Evolutionary conservation across 2,329 filamentous ascomycete genomes (phyloP).

Genomic region (Aureobasidium sp.): DNA sequence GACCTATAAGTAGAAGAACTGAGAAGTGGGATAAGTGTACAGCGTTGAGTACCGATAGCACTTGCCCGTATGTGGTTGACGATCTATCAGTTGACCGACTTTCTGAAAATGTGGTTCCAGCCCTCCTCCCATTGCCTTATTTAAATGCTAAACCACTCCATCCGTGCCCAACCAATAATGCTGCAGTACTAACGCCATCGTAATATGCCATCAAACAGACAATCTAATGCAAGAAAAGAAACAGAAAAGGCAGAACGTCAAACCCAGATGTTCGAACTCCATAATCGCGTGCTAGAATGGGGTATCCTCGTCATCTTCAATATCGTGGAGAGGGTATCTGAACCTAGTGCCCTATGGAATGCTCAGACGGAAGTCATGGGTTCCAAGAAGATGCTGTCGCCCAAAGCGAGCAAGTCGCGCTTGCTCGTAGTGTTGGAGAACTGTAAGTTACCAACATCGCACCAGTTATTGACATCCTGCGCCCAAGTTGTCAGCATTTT

Average conservation of each 20-base stretch:
- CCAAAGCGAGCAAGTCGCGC: conserved; percentile 14
- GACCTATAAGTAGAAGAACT: neutral
- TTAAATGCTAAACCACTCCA: neutral
- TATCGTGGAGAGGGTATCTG: neutral
- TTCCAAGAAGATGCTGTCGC: conserved; percentile 9
- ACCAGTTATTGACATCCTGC: conserved; percentile 62
- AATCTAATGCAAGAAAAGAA: neutral
- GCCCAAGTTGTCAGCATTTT: neutral
- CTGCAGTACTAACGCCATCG: neutral
- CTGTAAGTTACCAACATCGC: conserved; percentile 43
- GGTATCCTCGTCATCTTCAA: neutral
- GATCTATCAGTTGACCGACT: neutral
- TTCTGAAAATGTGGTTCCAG: neutral
- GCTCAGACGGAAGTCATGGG: neutral
- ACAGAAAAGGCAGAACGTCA: neutral
- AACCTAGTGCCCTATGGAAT: neutral
- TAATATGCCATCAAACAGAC: neutral
- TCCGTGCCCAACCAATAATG: neutral
- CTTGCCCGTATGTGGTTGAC: neutral
- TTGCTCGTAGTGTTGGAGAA: conserved; percentile 24
- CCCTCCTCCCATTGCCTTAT: neutral
- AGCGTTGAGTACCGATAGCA: neutral
- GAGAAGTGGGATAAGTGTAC: neutral
- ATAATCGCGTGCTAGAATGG: neutral
- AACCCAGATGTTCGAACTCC: neutral